phyloP scores from a whole-genome alignment of 768 basidiomycete species.

The Hygrocybe punicea region DNA sequence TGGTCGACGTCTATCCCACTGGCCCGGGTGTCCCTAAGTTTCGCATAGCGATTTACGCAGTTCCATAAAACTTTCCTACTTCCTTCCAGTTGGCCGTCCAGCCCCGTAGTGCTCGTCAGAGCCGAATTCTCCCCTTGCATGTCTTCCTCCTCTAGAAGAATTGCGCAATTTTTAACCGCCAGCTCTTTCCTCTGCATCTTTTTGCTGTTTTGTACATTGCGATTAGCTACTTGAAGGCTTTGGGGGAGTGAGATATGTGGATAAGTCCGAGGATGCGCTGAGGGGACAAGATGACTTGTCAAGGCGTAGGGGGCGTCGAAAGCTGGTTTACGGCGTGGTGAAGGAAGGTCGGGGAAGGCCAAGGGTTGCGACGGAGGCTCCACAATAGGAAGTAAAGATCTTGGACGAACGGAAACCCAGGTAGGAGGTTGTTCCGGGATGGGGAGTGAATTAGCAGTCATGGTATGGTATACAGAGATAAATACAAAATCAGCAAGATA shows the following conservation, averaged over 20 bases:
- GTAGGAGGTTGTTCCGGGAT: neutral
- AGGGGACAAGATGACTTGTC: constrained; percentile 55
- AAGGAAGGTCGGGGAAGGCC: constrained; percentile 9
- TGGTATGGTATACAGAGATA: no score
- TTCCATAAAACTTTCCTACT: constrained; percentile 57
- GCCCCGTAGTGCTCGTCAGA: constrained; percentile 23
- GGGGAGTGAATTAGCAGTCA: constrained; percentile 27
- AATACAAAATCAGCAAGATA: no score
- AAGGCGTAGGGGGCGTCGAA: constrained; percentile 41
- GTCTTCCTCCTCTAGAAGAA: constrained; percentile 30
- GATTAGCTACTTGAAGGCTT: constrained; percentile 22
- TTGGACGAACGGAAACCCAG: constrained; percentile 4
- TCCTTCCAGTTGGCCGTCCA: no score
- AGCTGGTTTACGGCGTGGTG: constrained; percentile 38
- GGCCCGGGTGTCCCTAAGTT: constrained; percentile 28
- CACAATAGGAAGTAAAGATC: constrained; percentile 29
- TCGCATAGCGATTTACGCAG: constrained; percentile 67
- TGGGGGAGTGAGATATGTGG: constrained; percentile 39
- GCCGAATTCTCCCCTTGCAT: constrained; percentile 13
- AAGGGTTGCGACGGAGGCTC: constrained; percentile 40
- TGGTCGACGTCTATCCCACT: neutral
- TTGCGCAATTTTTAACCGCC: constrained; percentile 21
- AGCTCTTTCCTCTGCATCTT: constrained; percentile 37
- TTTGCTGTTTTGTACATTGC: constrained; percentile 20
- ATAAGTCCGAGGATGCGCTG: constrained; percentile 48